Base-by-base conservation (phyloP, 371 early-diverging fungal species). In the Mucor mucedo region DNA sequence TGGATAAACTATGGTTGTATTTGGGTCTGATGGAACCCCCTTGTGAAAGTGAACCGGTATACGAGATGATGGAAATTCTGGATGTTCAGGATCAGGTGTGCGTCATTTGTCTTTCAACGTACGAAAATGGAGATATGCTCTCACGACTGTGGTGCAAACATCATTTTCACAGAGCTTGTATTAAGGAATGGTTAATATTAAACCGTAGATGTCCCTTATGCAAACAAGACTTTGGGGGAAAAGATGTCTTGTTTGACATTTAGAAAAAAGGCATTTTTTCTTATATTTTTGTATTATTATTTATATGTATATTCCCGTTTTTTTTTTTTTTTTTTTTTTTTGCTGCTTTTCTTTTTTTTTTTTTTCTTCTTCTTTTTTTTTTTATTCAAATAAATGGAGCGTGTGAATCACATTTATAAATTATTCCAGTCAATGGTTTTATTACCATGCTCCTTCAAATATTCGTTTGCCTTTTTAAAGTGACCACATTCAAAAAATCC, bases 381-480 rank as follows among this genome's bases (percentile, higher is more conserved):
- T 21, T 21, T 21, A 21, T 21, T 21, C 21, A 21, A 21, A 21
- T 21, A 21, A 21, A 21, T 21, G 21, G 21, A 21, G 21, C 21
- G n/a, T n/a, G n/a, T n/a, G n/a, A n/a, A 16, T 42, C 40, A 41
- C 40, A 13, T 50, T 50, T 50, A 50, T 49, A 87, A 70, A 61
- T 81, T 79, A 64, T 85, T 79, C 97, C 97, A 98, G 66, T 92
- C 76, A 52, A 97, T 92, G 5, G 84, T 75, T 2, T 70, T 53
- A 60, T 76, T 78, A 4, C 87, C 87, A n/a, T 89, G 73, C 14
- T 75, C 62, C n/a, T 65, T 72, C 49, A 98, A 82, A 66, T 94
- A 99, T 66, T 89, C 91, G 75, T 99, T 99, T n/a, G 99, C 93
- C 69, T 91, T 83, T 21, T 87, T 86, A 73, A 98, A 99, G 72